phyloP scores from a whole-genome alignment of 2,329 filamentous ascomycete species.

The Onygenales sp. region DNA sequence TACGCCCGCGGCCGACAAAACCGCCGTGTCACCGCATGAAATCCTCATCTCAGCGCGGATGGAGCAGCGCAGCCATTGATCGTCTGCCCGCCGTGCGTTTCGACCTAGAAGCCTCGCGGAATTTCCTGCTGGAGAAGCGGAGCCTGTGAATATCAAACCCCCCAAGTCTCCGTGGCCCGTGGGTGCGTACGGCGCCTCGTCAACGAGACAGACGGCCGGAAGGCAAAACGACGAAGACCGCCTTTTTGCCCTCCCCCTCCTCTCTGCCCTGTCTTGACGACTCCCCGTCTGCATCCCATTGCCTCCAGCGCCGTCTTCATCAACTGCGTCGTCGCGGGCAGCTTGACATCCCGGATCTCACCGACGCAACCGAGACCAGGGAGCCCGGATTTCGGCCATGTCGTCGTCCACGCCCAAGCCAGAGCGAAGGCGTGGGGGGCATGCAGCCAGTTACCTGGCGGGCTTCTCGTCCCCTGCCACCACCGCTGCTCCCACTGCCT shows the following conservation, averaged over 20 bases:
- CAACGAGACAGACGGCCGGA: background rate
- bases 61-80: background rate
- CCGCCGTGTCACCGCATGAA: no score
- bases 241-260: background rate
- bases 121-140: slow-evolving; percentile 8
- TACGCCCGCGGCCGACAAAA: no score
- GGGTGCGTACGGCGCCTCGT: background rate
- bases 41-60: background rate
- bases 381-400: slow-evolving; percentile 1
- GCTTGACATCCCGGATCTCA: background rate
- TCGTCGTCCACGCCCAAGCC: background rate
- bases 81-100: background rate
- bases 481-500: background rate
- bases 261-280: background rate
- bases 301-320: background rate
- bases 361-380: background rate
- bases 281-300: background rate
- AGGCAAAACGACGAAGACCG: background rate
- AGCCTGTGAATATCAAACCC: background rate
- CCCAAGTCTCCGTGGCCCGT: slow-evolving; percentile 1
- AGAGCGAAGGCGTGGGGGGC: slow-evolving; percentile 3
- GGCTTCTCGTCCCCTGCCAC: slow-evolving; percentile 1
- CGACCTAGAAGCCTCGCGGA: slow-evolving; percentile 9
- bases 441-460: slow-evolving; percentile 2
- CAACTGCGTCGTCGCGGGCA: background rate